phyloP scores from a whole-genome alignment of 2,329 filamentous ascomycete species.

The Didymella glomerata region DNA sequence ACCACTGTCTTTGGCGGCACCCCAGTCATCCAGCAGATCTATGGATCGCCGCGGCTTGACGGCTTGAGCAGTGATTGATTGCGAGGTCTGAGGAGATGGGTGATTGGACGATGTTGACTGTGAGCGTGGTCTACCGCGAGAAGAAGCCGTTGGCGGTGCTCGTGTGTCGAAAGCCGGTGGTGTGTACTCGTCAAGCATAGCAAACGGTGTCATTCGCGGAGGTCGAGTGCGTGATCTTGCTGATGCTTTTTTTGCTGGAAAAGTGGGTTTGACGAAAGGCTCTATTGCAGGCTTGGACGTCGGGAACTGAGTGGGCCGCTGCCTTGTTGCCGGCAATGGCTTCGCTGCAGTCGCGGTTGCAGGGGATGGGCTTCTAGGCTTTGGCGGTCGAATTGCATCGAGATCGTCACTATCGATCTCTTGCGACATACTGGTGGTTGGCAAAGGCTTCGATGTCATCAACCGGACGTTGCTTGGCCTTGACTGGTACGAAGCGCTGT shows the following conservation, averaged over 20 bases:
- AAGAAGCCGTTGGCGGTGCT: background rate
- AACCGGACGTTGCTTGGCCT: background rate
- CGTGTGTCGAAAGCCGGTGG: background rate
- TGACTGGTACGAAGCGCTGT: background rate
- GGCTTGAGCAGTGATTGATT: background rate
- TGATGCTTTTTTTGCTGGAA: slow-evolving; percentile 20
- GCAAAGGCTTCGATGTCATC: background rate
- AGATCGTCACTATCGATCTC: slow-evolving; percentile 46
- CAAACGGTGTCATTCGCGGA: slow-evolving; percentile 35
- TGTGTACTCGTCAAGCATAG: slow-evolving; percentile 38
- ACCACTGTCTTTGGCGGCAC: background rate
- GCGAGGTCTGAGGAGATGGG: background rate
- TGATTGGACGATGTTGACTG: slow-evolving; percentile 15
- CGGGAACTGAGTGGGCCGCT: slow-evolving; percentile 4
- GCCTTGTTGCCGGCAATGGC: background rate
- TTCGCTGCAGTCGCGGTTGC: background rate
- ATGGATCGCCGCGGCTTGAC: slow-evolving; percentile 2
- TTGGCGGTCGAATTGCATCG: slow-evolving; percentile 29
- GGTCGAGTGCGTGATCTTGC: slow-evolving; percentile 20
- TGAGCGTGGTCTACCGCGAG: background rate
- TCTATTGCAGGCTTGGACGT: slow-evolving; percentile 3
- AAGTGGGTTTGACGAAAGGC: slow-evolving; percentile 32
- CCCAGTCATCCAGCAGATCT: slow-evolving; percentile 24
- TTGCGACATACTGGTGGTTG: background rate
- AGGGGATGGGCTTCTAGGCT: background rate